A percentile compares a stretch with the other conserved stretches of the same genome.
Evolutionary conservation across 2,329 filamentous ascomycete genomes (phyloP).

Genomic region (Fusarium tupiense): DNA sequence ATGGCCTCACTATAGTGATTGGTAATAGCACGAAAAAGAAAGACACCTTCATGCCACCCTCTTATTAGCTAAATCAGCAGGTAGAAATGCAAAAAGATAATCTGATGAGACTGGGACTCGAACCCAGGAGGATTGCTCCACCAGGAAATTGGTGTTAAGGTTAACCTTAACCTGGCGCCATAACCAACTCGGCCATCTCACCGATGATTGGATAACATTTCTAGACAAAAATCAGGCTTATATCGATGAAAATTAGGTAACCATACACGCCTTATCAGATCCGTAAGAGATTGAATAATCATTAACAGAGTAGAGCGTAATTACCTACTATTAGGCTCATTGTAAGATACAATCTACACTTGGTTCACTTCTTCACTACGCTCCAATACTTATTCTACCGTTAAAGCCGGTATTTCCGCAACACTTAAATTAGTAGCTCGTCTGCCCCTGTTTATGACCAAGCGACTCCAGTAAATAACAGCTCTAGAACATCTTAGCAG

Average conservation of each 20-base stretch:
- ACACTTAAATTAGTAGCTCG: not conserved
- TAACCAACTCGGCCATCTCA: slow-evolving; percentile 31
- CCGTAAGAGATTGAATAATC: accelerated
- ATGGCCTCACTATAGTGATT: not conserved
- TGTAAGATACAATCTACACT: not conserved
- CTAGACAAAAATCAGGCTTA: accelerated
- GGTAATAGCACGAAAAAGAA: not conserved
- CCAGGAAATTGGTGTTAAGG: slow-evolving; percentile 26
- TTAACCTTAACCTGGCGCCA: slow-evolving; percentile 30
- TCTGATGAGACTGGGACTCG: slow-evolving; percentile 27
- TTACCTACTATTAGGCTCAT: not conserved
- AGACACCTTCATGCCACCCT: accelerated
- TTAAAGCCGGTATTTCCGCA: not conserved
- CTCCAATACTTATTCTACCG: not conserved
- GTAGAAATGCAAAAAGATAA: not conserved
- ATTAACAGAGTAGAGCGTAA: not conserved
- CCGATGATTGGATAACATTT: slow-evolving; percentile 8
- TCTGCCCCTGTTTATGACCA: not conserved
- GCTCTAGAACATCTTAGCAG: not conserved
- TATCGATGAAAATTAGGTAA: accelerated
- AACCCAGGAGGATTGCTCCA: slow-evolving; percentile 29
- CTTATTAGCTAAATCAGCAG: accelerated
- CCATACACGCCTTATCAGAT: too few relatives aligned
- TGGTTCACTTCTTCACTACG: too few relatives aligned
- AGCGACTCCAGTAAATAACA: not conserved